Percentiles rank a stretch among this genome's conserved stretches.
phyloP scores from a whole-genome alignment of 2,329 filamentous ascomycete genomes.

The Aquanectria penicillioides region DNA sequence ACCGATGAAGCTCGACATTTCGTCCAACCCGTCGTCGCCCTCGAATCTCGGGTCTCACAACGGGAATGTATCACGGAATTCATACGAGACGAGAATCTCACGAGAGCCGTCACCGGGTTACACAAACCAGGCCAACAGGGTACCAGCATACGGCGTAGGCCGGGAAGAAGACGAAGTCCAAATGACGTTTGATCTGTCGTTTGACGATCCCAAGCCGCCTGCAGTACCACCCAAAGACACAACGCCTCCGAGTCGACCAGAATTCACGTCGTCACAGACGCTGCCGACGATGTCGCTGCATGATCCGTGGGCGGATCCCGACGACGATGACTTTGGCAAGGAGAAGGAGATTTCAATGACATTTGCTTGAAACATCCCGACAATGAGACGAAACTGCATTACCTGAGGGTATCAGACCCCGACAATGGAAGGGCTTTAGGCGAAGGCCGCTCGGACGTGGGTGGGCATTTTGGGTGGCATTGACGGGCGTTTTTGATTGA shows the following conservation, averaged over 20 bases:
- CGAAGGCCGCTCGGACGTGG: not conserved
- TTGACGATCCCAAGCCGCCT: slow-evolving; percentile 51
- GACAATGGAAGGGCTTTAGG: not conserved
- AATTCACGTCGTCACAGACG: slow-evolving; percentile 55
- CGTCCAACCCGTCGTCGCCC: slow-evolving; percentile 41
- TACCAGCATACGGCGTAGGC: slow-evolving; percentile 40
- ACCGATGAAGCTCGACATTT: slow-evolving; percentile 82
- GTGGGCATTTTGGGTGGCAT: slow-evolving; percentile 5
- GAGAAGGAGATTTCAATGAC: slow-evolving; percentile 84
- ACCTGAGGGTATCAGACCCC: not conserved
- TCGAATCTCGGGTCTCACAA: slow-evolving; percentile 32
- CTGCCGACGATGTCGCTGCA: slow-evolving; percentile 60
- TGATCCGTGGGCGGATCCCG: slow-evolving; percentile 77
- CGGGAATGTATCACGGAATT: slow-evolving; percentile 32
- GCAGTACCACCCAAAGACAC: slow-evolving; percentile 44
- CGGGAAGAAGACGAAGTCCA: slow-evolving; percentile 63
- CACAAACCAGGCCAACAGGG: slow-evolving; percentile 25
- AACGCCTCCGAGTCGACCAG: slow-evolving; percentile 36
- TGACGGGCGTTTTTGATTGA: slow-evolving; percentile 24
- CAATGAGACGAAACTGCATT: slow-evolving; percentile 2
- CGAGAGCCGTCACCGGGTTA: slow-evolving; percentile 38
- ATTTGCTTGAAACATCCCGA: slow-evolving; percentile 67
- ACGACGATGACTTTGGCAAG: slow-evolving; percentile 75
- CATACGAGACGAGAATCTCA: slow-evolving; percentile 37
- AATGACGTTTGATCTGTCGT: slow-evolving; percentile 79